Percentiles rank a stretch among this genome's conserved stretches.
Evolutionary conservation across 108 stramenopile species (phyloP).

Genomic region (Cyclotella atomus): DNA sequence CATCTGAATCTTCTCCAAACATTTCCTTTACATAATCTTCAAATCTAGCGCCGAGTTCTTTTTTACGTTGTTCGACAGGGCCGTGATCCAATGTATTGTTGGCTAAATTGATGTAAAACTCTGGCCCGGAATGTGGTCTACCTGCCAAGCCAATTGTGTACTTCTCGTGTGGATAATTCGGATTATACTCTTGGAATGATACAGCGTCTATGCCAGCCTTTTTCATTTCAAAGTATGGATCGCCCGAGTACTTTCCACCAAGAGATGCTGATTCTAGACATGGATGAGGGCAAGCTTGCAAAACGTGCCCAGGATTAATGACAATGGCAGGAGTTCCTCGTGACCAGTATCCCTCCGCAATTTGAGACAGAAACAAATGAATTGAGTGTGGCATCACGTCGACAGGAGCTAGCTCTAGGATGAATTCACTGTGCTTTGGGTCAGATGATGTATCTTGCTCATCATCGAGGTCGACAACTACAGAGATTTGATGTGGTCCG

Average conservation of each 20-base stretch:
- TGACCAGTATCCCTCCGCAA: conserved; percentile 61
- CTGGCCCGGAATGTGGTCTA: conserved; percentile 88
- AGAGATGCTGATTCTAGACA: conserved; percentile 55
- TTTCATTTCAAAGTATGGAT: conserved; percentile 54
- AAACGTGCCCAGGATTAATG: conserved; percentile 81
- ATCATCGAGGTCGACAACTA: conserved; percentile 29
- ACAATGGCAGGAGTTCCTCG: conserved; percentile 71
- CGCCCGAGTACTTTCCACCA: conserved; percentile 29
- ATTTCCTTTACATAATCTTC: conserved; percentile 35
- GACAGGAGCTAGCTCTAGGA: conserved; percentile 40
- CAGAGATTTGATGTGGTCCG: conserved; percentile 41
- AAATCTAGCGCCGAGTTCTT: conserved; percentile 36
- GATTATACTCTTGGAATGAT: conserved; percentile 87
- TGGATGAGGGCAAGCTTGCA: conserved; percentile 84
- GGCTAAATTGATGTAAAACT: conserved; percentile 84
- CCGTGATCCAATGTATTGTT: conserved; percentile 92
- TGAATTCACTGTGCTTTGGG: conserved; percentile 21
- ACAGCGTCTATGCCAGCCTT: conserved; percentile 54
- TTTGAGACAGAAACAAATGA: conserved; percentile 55
- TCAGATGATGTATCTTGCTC: conserved; percentile 16
- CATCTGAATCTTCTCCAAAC: conserved; percentile 14
- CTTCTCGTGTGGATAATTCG: conserved; percentile 69
- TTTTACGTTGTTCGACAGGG: conserved; percentile 63
- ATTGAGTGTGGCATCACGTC: conserved; percentile 57
- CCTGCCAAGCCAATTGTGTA: conserved; percentile 90